These are phyloP conservation scores for Apiospora rasikravindrae DNA, from an alignment of 2,329 filamentous ascomycete genomes.

Conservation along the genomic window DNA sequence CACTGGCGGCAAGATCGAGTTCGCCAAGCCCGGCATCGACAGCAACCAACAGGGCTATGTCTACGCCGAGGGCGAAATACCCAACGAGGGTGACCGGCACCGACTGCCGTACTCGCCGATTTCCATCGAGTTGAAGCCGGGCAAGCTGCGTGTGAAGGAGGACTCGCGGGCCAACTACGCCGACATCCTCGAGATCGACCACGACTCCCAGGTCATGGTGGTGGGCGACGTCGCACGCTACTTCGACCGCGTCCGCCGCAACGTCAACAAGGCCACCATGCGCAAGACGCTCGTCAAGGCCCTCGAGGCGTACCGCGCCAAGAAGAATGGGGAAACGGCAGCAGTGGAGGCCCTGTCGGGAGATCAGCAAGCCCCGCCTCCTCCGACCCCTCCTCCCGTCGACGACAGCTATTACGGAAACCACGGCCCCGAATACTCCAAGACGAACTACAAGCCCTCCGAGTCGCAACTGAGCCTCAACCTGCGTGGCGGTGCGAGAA, in stretches of 20 bases:
- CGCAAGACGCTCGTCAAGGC: slow-evolving; percentile 41
- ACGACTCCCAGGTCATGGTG: slow-evolving; percentile 43
- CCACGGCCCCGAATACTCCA: not conserved
- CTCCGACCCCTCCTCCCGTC: not conserved
- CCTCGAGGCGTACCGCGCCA: slow-evolving; percentile 40
- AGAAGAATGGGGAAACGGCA: slow-evolving; percentile 26
- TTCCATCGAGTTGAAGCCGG: slow-evolving; percentile 40
- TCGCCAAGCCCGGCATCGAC: slow-evolving; percentile 45
- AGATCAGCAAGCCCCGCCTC: not conserved
- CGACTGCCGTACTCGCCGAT: slow-evolving; percentile 42
- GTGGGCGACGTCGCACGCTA: slow-evolving; percentile 43
- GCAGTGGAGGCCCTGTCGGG: not conserved
- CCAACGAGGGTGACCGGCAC: slow-evolving; percentile 35
- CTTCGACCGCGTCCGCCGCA: slow-evolving; percentile 43
- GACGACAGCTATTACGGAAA: not conserved
- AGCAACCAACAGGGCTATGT: slow-evolving; percentile 42
- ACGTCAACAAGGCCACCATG: slow-evolving; percentile 46
- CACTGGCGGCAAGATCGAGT: slow-evolving; percentile 40
- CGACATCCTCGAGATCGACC: slow-evolving; percentile 43
- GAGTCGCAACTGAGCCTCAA: not conserved
- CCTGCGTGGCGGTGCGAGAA: not conserved
- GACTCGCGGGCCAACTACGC: slow-evolving; percentile 45
- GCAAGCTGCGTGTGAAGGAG: slow-evolving; percentile 41
- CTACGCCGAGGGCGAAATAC: slow-evolving; percentile 40
- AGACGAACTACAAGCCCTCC: not conserved